These are phyloP conservation scores for Forsythia suspensa DNA, from an alignment of 257 asterid species.

Conservation along the genomic window DNA sequence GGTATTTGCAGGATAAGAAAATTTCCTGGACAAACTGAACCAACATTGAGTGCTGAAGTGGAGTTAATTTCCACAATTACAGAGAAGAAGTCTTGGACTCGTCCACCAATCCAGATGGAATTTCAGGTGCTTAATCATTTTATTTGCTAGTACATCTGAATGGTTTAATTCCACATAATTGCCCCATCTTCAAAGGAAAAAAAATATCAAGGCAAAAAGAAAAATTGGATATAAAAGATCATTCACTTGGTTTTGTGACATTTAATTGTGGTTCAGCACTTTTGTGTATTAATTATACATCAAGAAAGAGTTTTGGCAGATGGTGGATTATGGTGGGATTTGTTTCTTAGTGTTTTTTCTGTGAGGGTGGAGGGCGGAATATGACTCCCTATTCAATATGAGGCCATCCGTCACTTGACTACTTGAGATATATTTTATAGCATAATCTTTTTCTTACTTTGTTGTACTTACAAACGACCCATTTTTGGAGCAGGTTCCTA, in stretches of 20 bases:
- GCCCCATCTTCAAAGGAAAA: not conserved
- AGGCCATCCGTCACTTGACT: not conserved
- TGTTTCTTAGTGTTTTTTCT: too few species aligned
- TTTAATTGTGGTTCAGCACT: not conserved
- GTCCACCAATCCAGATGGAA: conserved; percentile 99
- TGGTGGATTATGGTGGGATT: not conserved
- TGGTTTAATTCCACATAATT: conserved; percentile 12
- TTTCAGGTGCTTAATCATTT: conserved; percentile 67
- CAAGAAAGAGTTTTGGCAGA: not conserved
- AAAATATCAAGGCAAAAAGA: not conserved
- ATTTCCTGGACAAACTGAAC: conserved; percentile 99
- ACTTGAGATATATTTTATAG: not conserved
- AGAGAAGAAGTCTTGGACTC: conserved; percentile 97
- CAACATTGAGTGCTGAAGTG: conserved; percentile 97
- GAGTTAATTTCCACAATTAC: conserved; percentile 94
- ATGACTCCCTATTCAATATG: not conserved
- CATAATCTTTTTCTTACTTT: too few species aligned
- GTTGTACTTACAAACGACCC: not conserved
- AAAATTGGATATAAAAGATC: conserved; percentile 13
- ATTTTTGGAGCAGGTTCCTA: conserved; percentile 77
- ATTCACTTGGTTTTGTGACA: not conserved
- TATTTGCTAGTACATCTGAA: not conserved
- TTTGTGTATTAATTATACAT: too few species aligned
- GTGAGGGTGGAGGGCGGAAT: not conserved
- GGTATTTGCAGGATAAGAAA: conserved; percentile 77